A percentile compares a stretch with the other conserved stretches of the same genome.
Conservation (phyloP, 2,329 filamentous ascomycete genomes). For the Pyrenochaeta sp. region DNA sequence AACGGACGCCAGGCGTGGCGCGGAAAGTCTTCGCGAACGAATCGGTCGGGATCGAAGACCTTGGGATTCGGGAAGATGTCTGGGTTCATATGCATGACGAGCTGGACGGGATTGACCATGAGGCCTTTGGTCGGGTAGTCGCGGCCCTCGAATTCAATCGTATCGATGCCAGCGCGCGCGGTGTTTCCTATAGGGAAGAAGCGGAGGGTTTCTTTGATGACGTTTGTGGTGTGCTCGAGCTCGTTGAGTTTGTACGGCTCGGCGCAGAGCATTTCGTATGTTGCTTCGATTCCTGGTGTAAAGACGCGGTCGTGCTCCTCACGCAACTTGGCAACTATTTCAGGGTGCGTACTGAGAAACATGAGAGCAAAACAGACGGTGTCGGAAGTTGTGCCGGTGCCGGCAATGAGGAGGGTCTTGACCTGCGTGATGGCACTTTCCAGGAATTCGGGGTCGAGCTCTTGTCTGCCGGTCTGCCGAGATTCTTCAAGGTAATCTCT, state of each 20-base stretch:
- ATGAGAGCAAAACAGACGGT: constrained; percentile 40
- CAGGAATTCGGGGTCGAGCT: constrained; percentile 45
- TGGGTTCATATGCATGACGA: constrained; percentile 45
- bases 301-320: constrained; percentile 63
- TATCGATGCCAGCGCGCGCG: constrained; percentile 50
- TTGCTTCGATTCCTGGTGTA: constrained; percentile 49
- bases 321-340: constrained; percentile 40
- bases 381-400: constrained; percentile 53
- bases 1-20: constrained; percentile 64
- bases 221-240: constrained; percentile 60
- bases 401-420: constrained; percentile 54
- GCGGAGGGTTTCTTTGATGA: constrained; percentile 62
- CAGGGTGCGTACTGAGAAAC: constrained; percentile 38
- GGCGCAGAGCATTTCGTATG: constrained; percentile 49
- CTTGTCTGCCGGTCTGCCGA: constrained; percentile 17
- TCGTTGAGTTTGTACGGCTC: constrained; percentile 58
- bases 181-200: constrained; percentile 60
- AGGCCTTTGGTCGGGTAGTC: constrained; percentile 54
- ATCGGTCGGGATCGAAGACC: constrained; percentile 45
- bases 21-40: constrained; percentile 48
- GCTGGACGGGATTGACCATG: constrained; percentile 52
- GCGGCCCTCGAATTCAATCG: constrained; percentile 49
- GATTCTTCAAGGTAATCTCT: constrained; percentile 34
- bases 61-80: constrained; percentile 31
- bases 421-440: constrained; percentile 44